Conservation (phyloP, 1,139 yeast genomes). For the Suhomyces choctaworum region DNA sequence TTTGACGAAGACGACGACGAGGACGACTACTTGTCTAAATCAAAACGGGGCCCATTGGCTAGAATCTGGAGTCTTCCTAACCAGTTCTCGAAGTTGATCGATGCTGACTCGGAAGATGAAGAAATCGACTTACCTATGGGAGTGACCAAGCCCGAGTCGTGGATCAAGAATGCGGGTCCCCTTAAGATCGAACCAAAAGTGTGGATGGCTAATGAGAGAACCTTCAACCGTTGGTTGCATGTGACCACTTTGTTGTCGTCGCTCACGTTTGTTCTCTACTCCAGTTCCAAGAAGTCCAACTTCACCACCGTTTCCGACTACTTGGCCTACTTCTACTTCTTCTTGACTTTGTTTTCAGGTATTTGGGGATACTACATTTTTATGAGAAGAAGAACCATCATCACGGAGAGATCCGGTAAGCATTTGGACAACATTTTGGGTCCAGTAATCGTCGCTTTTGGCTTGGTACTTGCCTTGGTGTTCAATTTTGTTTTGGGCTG, state of each 20-base stretch:
- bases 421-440: conserved; percentile 91
- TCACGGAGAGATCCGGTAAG: conserved; percentile 77
- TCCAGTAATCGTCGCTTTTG: conserved; percentile 75
- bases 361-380: conserved; percentile 88
- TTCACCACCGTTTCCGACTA: conserved; percentile 55
- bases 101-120: conserved; percentile 81
- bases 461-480: conserved; percentile 63
- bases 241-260: conserved; percentile 88
- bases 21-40: conserved; percentile 40
- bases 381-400: conserved; percentile 66
- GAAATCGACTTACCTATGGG: conserved; percentile 88
- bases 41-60: conserved; percentile 19
- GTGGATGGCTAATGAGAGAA: conserved; percentile 97
- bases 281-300: conserved; percentile 68
- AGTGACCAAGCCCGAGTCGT: conserved; percentile 74
- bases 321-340: conserved; percentile 80
- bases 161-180: conserved; percentile 87
- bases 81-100: conserved; percentile 44
- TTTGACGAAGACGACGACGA: conserved; percentile 47
- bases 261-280: conserved; percentile 79
- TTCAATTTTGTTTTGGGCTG: conserved; percentile 75
- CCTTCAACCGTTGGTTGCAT: conserved; percentile 93
- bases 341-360: conserved; percentile 76
- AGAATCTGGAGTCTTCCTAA: conserved; percentile 30
- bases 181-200: conserved; percentile 95